A percentile compares a stretch with the other conserved stretches of the same genome.
phyloP scores from a whole-genome alignment of 2,329 filamentous ascomycete species.

The Fusarium fracticaudum region DNA sequence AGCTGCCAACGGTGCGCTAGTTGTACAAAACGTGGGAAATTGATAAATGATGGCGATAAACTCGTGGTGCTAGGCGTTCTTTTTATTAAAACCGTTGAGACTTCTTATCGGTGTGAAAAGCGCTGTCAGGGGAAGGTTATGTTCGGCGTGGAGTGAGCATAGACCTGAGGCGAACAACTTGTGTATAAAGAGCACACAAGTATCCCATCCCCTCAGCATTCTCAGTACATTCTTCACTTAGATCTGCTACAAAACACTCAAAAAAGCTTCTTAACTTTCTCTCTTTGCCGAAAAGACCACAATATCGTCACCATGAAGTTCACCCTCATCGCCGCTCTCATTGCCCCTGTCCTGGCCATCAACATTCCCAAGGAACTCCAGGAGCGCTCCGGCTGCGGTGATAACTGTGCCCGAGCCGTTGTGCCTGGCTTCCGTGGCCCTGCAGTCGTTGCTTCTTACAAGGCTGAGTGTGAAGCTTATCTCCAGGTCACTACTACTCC shows the following conservation, averaged over 20 bases:
- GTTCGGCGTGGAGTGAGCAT: too few relatives aligned
- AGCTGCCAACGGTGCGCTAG: constrained; percentile 10
- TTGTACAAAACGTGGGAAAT: not conserved
- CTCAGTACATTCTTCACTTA: not conserved
- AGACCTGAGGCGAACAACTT: not conserved
- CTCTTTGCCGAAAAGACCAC: not conserved
- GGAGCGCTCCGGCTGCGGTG: constrained; percentile 21
- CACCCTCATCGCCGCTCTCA: constrained; percentile 25
- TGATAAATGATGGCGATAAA: constrained; percentile 6
- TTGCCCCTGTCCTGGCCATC: constrained; percentile 20
- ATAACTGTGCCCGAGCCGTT: constrained; percentile 35
- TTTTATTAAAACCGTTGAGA: not conserved
- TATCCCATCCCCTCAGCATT: not conserved
- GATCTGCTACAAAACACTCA: not conserved
- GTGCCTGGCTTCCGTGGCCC: constrained; percentile 26
- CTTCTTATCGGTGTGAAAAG: not conserved
- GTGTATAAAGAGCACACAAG: constrained; percentile 6
- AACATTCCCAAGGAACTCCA: constrained; percentile 29
- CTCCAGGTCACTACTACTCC: constrained; percentile 30
- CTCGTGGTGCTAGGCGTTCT: not conserved
- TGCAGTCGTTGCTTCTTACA: constrained; percentile 13
- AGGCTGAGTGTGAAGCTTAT: constrained; percentile 33
- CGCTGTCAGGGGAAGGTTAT: not conserved
- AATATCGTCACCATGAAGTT: constrained; percentile 29
- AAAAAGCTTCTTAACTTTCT: not conserved